Evolutionary conservation across 2,329 filamentous ascomycete genomes (phyloP).

Genomic region (Exserohilum turcica): DNA sequence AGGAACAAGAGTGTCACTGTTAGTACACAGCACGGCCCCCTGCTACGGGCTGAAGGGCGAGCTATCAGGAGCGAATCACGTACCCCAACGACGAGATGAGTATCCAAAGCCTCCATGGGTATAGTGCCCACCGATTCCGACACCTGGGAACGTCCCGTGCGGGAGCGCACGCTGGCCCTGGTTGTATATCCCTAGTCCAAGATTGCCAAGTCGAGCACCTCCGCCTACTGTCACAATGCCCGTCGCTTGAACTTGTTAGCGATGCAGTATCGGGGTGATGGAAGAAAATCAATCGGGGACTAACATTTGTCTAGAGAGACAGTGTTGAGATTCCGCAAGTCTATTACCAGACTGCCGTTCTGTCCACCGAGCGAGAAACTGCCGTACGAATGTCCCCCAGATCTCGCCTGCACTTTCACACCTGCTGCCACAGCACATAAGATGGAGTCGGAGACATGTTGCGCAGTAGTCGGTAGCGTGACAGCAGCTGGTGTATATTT

Average conservation of each 20-base stretch:
- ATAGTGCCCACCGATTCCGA: conserved; percentile 33
- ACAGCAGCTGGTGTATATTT: conserved; percentile 56
- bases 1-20: neutral
- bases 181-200: conserved; percentile 29
- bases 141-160: conserved; percentile 56
- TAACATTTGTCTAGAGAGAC: conserved; percentile 49
- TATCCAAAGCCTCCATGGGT: conserved; percentile 37
- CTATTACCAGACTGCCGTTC: conserved; percentile 49
- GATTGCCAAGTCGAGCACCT: conserved; percentile 53
- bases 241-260: conserved; percentile 24
- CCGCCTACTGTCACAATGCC: conserved; percentile 51
- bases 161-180: conserved; percentile 47
- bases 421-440: conserved; percentile 57
- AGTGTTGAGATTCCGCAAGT: conserved; percentile 5
- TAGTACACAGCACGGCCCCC: neutral
- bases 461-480: conserved; percentile 55
- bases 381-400: conserved; percentile 65
- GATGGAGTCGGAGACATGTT: conserved; percentile 60
- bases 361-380: conserved; percentile 53
- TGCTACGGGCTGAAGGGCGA: too few species aligned
- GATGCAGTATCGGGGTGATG: too few species aligned
- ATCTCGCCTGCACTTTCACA: conserved; percentile 62
- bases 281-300: too few species aligned
- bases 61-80: neutral
- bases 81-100: conserved; percentile 29